Percentiles rank a stretch among this genome's conserved stretches.
Conservation (phyloP, 2,329 filamentous ascomycete genomes). For the Phymatotrichopsis omnivora region DNA sequence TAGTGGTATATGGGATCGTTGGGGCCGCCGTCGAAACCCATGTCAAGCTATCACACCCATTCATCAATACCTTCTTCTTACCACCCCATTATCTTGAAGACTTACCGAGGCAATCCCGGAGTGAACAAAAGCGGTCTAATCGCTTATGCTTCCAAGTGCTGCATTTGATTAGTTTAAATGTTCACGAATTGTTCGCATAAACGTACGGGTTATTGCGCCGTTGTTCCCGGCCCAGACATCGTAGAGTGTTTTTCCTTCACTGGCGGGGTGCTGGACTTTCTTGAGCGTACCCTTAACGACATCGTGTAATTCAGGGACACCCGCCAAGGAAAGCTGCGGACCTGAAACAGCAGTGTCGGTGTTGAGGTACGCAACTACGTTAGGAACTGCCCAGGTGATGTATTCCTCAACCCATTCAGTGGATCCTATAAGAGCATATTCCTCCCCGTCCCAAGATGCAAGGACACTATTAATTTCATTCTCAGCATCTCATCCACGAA, state of each 20-base stretch:
- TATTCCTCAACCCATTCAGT: conserved; percentile 93
- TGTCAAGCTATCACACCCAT: conserved; percentile 41
- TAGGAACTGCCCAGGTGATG: conserved; percentile 63
- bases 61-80: neutral
- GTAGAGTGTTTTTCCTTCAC: conserved; percentile 44
- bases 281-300: conserved; percentile 57
- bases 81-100: too few relatives aligned
- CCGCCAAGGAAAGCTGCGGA: conserved; percentile 51
- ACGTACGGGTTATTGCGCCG: too few relatives aligned
- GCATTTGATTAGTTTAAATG: too few relatives aligned
- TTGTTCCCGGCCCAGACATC: conserved; percentile 47
- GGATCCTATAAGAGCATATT: conserved; percentile 76
- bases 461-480: conserved; percentile 29
- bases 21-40: conserved; percentile 45
- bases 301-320: conserved; percentile 66
- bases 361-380: conserved; percentile 75
- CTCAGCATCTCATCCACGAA: neutral
- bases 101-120: conserved; percentile 50
- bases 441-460: conserved; percentile 62
- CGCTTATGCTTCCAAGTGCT: conserved; percentile 56
- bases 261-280: conserved; percentile 55
- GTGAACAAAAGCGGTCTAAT: conserved; percentile 67
- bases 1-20: conserved; percentile 58
- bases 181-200: too few relatives aligned
- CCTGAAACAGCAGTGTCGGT: conserved; percentile 66